Evolutionary conservation across 169 alveolate species (phyloP).

Genomic region (Eimeria acervulina): DNA sequence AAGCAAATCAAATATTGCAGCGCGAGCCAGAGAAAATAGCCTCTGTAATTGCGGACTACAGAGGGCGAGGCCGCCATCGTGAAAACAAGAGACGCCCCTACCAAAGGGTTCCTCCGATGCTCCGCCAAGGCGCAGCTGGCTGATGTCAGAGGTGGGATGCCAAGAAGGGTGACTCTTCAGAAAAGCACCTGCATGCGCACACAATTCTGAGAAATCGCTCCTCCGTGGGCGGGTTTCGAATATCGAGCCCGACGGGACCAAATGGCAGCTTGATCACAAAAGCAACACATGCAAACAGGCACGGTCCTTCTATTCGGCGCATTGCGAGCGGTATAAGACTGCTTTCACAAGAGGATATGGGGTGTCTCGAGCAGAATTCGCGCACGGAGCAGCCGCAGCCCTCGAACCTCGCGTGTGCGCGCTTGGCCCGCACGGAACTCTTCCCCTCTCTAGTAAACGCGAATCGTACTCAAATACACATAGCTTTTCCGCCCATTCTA

Average conservation of each 20-base stretch:
- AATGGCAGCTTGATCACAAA: neutral
- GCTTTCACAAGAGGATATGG: neutral
- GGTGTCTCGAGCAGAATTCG: neutral
- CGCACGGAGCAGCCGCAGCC: neutral
- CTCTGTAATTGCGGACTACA: conserved; percentile 5
- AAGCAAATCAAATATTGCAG: neutral
- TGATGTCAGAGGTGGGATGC: neutral
- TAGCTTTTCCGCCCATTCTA: neutral
- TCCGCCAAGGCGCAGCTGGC: neutral
- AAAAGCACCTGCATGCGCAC: neutral
- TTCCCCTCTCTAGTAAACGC: neutral
- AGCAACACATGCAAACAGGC: neutral
- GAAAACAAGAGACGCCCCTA: neutral
- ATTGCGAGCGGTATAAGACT: neutral
- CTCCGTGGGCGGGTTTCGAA: neutral
- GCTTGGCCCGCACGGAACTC: neutral
- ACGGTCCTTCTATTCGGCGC: neutral
- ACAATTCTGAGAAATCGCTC: neutral
- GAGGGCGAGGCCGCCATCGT: conserved; percentile 1
- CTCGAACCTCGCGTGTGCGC: neutral
- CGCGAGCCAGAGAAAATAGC: conserved; percentile 30
- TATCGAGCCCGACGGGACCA: neutral
- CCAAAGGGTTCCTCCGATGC: neutral
- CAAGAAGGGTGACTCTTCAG: neutral
- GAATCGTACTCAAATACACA: neutral